These are phyloP conservation scores for Collybia sordida DNA, from an alignment of 768 basidiomycete species.

Conservation along the genomic window DNA sequence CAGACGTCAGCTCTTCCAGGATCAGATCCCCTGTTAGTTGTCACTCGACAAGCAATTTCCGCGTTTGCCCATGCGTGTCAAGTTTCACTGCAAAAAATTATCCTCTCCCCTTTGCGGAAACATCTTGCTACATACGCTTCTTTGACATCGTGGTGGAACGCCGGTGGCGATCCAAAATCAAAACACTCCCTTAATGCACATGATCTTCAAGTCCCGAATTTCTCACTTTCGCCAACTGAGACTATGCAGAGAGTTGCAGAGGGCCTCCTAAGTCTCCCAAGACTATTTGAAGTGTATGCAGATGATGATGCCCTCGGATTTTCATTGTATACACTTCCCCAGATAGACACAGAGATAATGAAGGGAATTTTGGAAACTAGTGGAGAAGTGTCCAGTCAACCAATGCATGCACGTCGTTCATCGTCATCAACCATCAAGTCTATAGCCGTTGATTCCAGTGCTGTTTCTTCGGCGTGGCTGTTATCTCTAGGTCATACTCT, in stretches of 20 bases:
- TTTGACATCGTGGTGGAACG: constrained; percentile 68
- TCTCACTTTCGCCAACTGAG: constrained; percentile 90
- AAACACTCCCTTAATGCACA: constrained; percentile 42
- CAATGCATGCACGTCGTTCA: constrained; percentile 39
- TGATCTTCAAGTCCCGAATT: constrained; percentile 79
- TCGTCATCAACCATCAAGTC: constrained; percentile 37
- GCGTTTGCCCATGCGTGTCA: constrained; percentile 76
- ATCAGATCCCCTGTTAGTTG: constrained; percentile 47
- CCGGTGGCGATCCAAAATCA: constrained; percentile 47
- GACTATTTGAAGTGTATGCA: constrained; percentile 93
- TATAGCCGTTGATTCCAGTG: constrained; percentile 62
- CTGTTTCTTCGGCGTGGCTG: constrained; percentile 89
- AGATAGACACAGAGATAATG: constrained; percentile 56
- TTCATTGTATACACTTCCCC: constrained; percentile 80
- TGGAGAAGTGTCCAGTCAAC: constrained; percentile 27
- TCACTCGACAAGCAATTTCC: constrained; percentile 54
- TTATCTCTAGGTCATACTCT: constrained; percentile 84
- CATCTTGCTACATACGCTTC: constrained; percentile 73
- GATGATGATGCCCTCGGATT: constrained; percentile 90
- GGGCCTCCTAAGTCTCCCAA: constrained; percentile 89
- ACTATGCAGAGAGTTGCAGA: constrained; percentile 88
- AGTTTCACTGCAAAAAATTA: constrained; percentile 72
- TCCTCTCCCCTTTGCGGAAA: constrained; percentile 77
- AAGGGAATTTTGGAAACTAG: constrained; percentile 40
- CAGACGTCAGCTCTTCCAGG: constrained; percentile 21